Conservation (phyloP, 2,329 filamentous ascomycete genomes). For the Cercospora zeina region DNA sequence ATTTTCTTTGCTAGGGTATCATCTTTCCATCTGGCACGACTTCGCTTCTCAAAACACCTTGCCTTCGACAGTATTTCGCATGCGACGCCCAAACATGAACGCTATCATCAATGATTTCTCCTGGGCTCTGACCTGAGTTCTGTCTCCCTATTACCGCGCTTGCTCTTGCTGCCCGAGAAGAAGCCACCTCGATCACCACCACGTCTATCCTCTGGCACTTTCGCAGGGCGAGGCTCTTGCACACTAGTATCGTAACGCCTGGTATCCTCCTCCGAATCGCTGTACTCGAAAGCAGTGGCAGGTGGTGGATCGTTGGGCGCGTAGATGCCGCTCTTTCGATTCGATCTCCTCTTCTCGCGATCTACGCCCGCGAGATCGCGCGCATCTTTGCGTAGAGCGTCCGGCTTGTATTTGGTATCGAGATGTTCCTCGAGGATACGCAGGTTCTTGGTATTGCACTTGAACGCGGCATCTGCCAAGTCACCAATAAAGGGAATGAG, state of each 20-base stretch:
- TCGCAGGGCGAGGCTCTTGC: constrained; percentile 24
- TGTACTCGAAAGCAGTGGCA: constrained; percentile 47
- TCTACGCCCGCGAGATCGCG: constrained; percentile 33
- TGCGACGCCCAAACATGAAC: neutral
- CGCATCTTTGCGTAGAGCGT: constrained; percentile 33
- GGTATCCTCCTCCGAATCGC: constrained; percentile 21
- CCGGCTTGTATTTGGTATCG: constrained; percentile 63
- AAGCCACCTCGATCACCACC: constrained; percentile 24
- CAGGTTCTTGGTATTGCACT: constrained; percentile 75
- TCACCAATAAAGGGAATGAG: constrained; percentile 77
- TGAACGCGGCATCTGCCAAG: constrained; percentile 68
- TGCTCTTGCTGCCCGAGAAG: constrained; percentile 24
- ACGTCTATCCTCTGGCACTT: constrained; percentile 26
- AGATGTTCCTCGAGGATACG: constrained; percentile 68
- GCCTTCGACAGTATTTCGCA: neutral
- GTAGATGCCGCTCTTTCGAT: constrained; percentile 39
- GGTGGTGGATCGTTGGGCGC: constrained; percentile 43
- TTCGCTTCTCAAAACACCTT: neutral
- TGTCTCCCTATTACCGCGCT: constrained; percentile 14
- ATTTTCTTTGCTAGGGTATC: constrained; percentile 2
- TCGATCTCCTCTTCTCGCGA: constrained; percentile 39
- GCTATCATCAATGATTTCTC: constrained; percentile 13
- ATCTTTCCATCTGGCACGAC: neutral
- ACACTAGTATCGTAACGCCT: constrained; percentile 13
- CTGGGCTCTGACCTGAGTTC: constrained; percentile 20